Conservation (phyloP, 2,329 filamentous ascomycete species). For the Aspergillus transmontanensis region DNA sequence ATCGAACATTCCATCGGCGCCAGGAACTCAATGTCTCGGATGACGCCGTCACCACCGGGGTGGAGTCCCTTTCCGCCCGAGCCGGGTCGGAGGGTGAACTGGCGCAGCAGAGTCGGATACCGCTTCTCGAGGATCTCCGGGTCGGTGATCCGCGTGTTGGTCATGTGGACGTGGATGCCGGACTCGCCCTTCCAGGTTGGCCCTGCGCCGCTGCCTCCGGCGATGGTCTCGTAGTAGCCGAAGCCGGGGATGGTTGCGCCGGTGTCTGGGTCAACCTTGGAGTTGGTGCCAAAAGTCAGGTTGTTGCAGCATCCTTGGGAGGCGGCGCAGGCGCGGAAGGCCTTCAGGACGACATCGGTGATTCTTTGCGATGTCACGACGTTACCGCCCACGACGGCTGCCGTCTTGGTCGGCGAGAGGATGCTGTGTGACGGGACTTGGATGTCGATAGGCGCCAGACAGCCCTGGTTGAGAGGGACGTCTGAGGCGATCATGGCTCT, state of each 20-base stretch:
- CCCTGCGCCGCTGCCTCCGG: conserved; percentile 76
- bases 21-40: conserved; percentile 82
- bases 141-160: conserved; percentile 84
- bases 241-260: conserved; percentile 69
- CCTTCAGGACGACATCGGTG: conserved; percentile 79
- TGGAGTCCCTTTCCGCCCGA: conserved; percentile 70
- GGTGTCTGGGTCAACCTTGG: conserved; percentile 63
- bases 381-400: conserved; percentile 82
- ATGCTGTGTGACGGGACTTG: conserved; percentile 69
- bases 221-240: conserved; percentile 87
- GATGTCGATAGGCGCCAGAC: conserved; percentile 74
- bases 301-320: conserved; percentile 83
- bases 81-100: conserved; percentile 68
- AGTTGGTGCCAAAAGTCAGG: conserved; percentile 75
- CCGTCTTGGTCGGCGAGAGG: conserved; percentile 72
- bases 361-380: conserved; percentile 78
- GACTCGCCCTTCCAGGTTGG: conserved; percentile 74
- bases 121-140: conserved; percentile 78
- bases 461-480: conserved; percentile 86
- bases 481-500: conserved; percentile 78
- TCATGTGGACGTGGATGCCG: conserved; percentile 84
- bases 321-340: conserved; percentile 77
- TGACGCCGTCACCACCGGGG: conserved; percentile 72
- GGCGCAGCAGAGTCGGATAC: conserved; percentile 73
- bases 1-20: conserved; percentile 80